Evolutionary conservation across 805 yeast species (phyloP).

Genomic region (Myxozyma monticola): DNA sequence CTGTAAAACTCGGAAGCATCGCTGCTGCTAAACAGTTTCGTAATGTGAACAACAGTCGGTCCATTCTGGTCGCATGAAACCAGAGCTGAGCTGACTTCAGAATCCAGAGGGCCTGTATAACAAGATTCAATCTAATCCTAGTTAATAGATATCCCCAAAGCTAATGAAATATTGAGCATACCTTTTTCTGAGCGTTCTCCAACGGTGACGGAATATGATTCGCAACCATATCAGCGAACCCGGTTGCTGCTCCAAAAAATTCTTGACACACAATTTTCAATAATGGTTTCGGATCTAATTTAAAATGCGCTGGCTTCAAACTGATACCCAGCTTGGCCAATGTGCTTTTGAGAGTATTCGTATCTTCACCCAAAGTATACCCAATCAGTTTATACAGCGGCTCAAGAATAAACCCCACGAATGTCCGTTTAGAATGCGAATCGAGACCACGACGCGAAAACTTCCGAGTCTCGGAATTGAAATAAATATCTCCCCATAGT

Average conservation of each 20-base stretch:
- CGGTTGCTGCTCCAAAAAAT: constrained; percentile 54
- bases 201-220: constrained; percentile 44
- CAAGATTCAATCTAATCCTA: constrained; percentile 18
- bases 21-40: constrained; percentile 58
- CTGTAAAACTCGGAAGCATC: constrained; percentile 57
- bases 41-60: constrained; percentile 53
- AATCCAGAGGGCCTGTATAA: constrained; percentile 39
- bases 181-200: constrained; percentile 35
- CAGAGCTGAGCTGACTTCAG: constrained; percentile 33
- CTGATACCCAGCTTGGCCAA: constrained; percentile 54
- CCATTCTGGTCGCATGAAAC: constrained; percentile 43
- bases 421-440: constrained; percentile 43
- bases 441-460: constrained; percentile 45
- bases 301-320: constrained; percentile 34
- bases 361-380: constrained; percentile 54
- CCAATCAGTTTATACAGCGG: constrained; percentile 80
- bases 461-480: constrained; percentile 44
- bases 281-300: constrained; percentile 59
- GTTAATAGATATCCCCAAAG: neutral
- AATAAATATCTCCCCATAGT: constrained; percentile 79
- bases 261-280: constrained; percentile 54
- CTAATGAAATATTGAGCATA: too few species aligned
- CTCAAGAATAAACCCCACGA: constrained; percentile 64
- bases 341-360: constrained; percentile 45
- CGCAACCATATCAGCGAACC: constrained; percentile 55